Conservation (phyloP, 345 rosid species). For the Geranium rotundifolium region DNA sequence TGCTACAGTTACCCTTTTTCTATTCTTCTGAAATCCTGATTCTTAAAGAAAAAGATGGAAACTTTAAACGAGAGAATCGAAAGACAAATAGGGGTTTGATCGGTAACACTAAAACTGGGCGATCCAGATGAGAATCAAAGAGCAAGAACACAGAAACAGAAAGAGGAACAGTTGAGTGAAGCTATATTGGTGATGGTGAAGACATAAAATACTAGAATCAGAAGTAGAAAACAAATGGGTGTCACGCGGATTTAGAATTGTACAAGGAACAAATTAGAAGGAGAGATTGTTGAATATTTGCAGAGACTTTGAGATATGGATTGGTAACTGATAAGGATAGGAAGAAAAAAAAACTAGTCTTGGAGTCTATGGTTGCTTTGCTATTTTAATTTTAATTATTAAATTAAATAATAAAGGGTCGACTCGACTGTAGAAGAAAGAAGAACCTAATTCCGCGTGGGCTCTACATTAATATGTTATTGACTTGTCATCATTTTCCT, state of each 20-base stretch:
- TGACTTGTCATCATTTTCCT: no score
- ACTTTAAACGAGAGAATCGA: no score
- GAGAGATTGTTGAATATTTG: background rate
- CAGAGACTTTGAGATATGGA: no score
- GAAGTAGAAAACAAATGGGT: background rate
- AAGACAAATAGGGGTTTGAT: no score
- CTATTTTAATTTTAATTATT: no score
- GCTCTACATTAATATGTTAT: background rate
- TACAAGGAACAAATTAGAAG: background rate
- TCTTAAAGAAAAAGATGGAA: no score
- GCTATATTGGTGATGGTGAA: background rate
- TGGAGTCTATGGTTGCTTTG: background rate
- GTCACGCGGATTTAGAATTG: constrained; percentile 1
- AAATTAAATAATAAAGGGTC: no score
- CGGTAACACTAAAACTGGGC: no score
- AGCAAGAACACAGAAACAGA: background rate
- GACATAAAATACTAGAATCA: background rate
- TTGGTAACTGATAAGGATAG: background rate
- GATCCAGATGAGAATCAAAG: background rate
- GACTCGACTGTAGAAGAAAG: background rate
- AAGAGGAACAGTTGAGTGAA: background rate
- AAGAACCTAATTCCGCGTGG: background rate
- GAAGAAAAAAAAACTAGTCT: background rate
- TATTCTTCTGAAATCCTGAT: no score
- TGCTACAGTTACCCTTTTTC: background rate